A percentile compares a stretch with the other conserved stretches of the same genome.
phyloP scores from a whole-genome alignment of 805 yeast genomes.

The Saccharomycopsis capsularis region DNA sequence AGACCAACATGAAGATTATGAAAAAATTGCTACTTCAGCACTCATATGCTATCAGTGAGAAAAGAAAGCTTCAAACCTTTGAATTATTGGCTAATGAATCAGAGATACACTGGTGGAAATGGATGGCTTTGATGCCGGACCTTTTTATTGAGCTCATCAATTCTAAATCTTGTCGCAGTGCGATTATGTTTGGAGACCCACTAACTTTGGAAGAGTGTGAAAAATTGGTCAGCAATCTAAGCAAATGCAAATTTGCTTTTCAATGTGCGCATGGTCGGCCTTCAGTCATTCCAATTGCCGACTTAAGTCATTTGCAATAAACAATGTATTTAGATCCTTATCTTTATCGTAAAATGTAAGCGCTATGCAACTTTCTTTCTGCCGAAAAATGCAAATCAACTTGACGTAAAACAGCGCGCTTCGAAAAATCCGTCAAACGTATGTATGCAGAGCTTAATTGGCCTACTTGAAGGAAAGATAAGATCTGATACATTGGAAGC shows the following conservation, averaged over 20 bases:
- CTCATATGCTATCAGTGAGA: constrained; percentile 28
- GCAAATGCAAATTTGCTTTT: constrained; percentile 53
- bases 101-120: constrained; percentile 34
- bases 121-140: constrained; percentile 41
- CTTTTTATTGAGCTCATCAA: constrained; percentile 44
- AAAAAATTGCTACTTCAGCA: constrained; percentile 38
- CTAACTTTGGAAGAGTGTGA: constrained; percentile 40
- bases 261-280: constrained; percentile 89
- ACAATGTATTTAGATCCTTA: not conserved
- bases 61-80: not conserved
- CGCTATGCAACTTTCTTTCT: not conserved
- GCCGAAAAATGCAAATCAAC: not conserved
- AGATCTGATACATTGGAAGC: not conserved
- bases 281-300: constrained; percentile 47
- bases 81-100: not conserved
- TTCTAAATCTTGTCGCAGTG: constrained; percentile 58
- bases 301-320: not conserved
- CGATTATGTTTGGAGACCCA: constrained; percentile 65
- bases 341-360: not conserved
- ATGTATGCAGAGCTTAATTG: not conserved
- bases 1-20: constrained; percentile 25
- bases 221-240: constrained; percentile 36
- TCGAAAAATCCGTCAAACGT: not conserved
- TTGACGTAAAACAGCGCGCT: not conserved
- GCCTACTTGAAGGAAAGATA: not conserved